Evolutionary conservation across 2,329 filamentous ascomycete species (phyloP).

Genomic region (Xylariaceae sp.): DNA sequence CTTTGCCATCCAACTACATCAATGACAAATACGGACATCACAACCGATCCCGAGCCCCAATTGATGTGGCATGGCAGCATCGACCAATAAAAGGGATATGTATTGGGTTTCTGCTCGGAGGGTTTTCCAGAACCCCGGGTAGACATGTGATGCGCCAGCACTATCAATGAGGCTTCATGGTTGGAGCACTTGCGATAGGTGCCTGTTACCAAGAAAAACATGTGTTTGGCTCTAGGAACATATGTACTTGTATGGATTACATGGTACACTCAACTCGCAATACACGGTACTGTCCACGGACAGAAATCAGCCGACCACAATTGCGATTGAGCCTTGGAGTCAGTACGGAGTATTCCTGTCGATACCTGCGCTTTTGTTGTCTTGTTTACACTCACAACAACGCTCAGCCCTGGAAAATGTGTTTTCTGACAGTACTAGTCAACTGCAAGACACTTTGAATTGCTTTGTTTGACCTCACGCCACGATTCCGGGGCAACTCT

Average conservation of each 20-base stretch:
- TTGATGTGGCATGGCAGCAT: background rate
- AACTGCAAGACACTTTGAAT: background rate
- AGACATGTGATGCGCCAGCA: constrained; percentile 26
- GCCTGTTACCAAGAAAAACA: constrained; percentile 25
- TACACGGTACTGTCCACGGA: background rate
- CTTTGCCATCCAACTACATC: background rate
- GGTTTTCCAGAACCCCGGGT: background rate
- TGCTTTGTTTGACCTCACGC: constrained; percentile 1
- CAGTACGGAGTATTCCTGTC: background rate
- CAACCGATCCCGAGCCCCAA: background rate
- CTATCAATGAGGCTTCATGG: constrained; percentile 45
- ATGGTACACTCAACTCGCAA: background rate
- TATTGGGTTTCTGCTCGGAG: background rate
- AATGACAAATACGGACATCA: background rate
- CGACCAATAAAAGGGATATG: background rate
- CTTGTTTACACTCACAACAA: constrained; percentile 46
- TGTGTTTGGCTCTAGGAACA: too few species aligned
- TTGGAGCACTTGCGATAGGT: constrained; percentile 48
- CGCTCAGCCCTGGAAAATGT: constrained; percentile 11
- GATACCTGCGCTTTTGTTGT: constrained; percentile 36
- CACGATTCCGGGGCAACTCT: constrained; percentile 7
- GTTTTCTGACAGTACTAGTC: constrained; percentile 35
- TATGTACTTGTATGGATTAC: background rate
- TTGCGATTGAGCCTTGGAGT: background rate
- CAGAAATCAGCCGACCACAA: background rate